Evolutionary conservation across 164 flowering plant species (phyloP).

Genomic region (Annona cherimola): DNA sequence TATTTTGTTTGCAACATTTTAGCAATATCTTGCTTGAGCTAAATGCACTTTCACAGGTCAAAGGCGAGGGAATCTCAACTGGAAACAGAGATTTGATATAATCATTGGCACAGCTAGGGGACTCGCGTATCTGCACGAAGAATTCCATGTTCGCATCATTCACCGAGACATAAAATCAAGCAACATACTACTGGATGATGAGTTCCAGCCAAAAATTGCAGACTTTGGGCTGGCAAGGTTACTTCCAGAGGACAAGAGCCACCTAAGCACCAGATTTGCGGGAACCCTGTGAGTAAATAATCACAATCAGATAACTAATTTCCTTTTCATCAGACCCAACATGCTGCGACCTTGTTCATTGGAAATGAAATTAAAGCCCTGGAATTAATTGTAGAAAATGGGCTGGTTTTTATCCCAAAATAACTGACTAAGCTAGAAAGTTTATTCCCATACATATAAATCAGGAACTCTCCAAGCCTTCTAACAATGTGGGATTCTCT

Average conservation of each 20-base stretch:
- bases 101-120: constrained; percentile 52
- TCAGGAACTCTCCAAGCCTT: too few species aligned
- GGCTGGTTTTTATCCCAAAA: too few species aligned
- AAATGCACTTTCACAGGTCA: constrained; percentile 30
- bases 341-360: too few species aligned
- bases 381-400: too few species aligned
- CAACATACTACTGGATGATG: constrained; percentile 49
- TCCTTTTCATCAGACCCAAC: neutral
- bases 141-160: constrained; percentile 49
- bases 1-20: neutral
- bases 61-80: constrained; percentile 32
- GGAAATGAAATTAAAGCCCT: too few species aligned
- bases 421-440: too few species aligned
- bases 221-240: constrained; percentile 66
- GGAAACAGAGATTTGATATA: constrained; percentile 48
- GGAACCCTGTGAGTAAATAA: constrained; percentile 55
- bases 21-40: neutral
- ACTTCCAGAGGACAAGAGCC: constrained; percentile 51
- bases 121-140: constrained; percentile 57
- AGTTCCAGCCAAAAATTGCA: constrained; percentile 51
- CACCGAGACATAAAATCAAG: constrained; percentile 60
- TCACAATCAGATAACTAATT: neutral
- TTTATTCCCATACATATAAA: too few species aligned
- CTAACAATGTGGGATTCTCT: too few species aligned
- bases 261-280: constrained; percentile 55